Evolutionary conservation across 257 asterid genomes (phyloP).

Genomic region (Plantago elongata): DNA sequence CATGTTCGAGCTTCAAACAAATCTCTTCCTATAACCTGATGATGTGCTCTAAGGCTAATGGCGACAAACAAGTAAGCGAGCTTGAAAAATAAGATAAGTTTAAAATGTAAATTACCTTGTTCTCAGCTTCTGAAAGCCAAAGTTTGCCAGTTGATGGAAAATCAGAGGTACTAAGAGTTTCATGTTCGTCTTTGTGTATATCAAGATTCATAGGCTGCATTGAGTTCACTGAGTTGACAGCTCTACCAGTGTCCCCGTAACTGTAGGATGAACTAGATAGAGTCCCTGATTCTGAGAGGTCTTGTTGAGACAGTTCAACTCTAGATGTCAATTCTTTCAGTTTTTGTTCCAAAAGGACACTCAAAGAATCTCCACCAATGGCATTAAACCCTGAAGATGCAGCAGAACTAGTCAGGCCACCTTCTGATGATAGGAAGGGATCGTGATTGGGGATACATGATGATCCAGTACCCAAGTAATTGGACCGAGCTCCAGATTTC

Average conservation of each 20-base stretch:
- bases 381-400: conserved; percentile 42
- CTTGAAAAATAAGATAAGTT: conserved; percentile 3
- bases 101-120: conserved; percentile 46
- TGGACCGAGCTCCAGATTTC: conserved; percentile 44
- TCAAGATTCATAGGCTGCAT: conserved; percentile 24
- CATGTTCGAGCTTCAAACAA: conserved; percentile 1
- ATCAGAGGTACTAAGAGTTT: conserved; percentile 28
- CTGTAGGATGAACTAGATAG: conserved; percentile 33
- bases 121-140: conserved; percentile 31
- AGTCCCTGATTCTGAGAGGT: conserved; percentile 34
- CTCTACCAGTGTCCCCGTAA: conserved; percentile 29
- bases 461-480: conserved; percentile 30
- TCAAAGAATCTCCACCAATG: conserved; percentile 72
- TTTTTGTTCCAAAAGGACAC: conserved; percentile 84
- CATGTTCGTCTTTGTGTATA: conserved; percentile 29
- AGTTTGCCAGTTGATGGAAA: conserved; percentile 34
- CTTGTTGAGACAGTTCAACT: conserved; percentile 59
- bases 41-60: background rate
- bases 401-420: conserved; percentile 31
- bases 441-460: conserved; percentile 29
- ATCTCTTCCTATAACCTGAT: conserved; percentile 3
- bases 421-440: conserved; percentile 29
- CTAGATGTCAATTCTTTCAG: conserved; percentile 77
- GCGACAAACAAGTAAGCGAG: background rate
- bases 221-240: conserved; percentile 21